Evolutionary conservation across 1,139 yeast genomes (phyloP).

Genomic region (Yamadazyma diospyri): DNA sequence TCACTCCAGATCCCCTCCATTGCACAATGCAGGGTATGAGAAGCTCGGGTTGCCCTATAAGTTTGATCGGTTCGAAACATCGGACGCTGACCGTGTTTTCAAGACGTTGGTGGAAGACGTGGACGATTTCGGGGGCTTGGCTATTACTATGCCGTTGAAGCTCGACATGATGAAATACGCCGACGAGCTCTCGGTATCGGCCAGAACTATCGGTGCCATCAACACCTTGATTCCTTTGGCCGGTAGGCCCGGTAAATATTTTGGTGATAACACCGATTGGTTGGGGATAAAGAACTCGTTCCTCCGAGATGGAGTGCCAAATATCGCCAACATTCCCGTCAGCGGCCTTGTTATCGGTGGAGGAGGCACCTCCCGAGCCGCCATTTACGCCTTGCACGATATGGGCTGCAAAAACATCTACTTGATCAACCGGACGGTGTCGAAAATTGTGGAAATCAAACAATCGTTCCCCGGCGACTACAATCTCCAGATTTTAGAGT

Average conservation of each 20-base stretch:
- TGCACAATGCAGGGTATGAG: slow-evolving; percentile 76
- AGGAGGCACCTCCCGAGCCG: slow-evolving; percentile 97
- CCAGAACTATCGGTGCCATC: slow-evolving; percentile 82
- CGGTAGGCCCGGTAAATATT: slow-evolving; percentile 47
- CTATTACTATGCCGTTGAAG: slow-evolving; percentile 89
- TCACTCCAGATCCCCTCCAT: slow-evolving; percentile 84
- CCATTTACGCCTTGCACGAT: slow-evolving; percentile 76
- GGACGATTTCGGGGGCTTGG: slow-evolving; percentile 75
- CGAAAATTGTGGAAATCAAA: slow-evolving; percentile 60
- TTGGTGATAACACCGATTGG: slow-evolving; percentile 97
- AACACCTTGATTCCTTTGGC: slow-evolving; percentile 69
- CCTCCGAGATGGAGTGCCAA: slow-evolving; percentile 56
- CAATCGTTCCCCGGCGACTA: slow-evolving; percentile 58
- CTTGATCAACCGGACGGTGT: slow-evolving; percentile 74
- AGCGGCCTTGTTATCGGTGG: slow-evolving; percentile 85
- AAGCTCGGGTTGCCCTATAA: slow-evolving; percentile 74
- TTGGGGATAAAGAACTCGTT: slow-evolving; percentile 77
- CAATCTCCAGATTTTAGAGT: slow-evolving; percentile 58
- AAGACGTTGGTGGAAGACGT: slow-evolving; percentile 45
- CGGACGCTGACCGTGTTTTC: slow-evolving; percentile 50
- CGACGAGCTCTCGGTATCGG: slow-evolving; percentile 66
- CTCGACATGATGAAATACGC: slow-evolving; percentile 69
- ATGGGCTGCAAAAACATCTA: slow-evolving; percentile 78
- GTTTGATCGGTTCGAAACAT: slow-evolving; percentile 68
- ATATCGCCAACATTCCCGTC: slow-evolving; percentile 26